These are phyloP conservation scores for Suhomyces bokatorum DNA, from an alignment of 1,139 yeast genomes.

Conservation along the genomic window DNA sequence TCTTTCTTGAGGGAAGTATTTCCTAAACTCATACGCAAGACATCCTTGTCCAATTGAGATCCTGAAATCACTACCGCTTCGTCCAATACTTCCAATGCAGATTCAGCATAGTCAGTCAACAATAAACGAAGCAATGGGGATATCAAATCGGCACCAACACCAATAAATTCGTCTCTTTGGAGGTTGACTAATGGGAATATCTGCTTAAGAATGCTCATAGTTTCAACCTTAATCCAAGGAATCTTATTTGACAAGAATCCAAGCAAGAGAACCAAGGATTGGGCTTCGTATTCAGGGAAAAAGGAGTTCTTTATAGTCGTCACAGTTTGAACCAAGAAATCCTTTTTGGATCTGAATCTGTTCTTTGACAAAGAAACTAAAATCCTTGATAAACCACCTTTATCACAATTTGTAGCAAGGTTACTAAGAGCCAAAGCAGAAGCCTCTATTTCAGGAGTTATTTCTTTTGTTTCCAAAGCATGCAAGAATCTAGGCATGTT, in stretches of 20 bases:
- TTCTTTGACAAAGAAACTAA: slow-evolving; percentile 74
- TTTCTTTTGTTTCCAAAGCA: slow-evolving; percentile 62
- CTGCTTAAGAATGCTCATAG: slow-evolving; percentile 71
- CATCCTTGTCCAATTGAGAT: slow-evolving; percentile 86
- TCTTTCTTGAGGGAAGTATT: slow-evolving; percentile 75
- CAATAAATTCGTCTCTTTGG: slow-evolving; percentile 74
- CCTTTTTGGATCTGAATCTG: slow-evolving; percentile 84
- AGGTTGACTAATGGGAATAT: slow-evolving; percentile 78
- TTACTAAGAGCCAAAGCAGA: slow-evolving; percentile 59
- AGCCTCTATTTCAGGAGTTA: slow-evolving; percentile 52
- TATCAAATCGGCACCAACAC: slow-evolving; percentile 92
- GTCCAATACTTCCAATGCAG: slow-evolving; percentile 86
- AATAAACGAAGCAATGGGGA: slow-evolving; percentile 83
- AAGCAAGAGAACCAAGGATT: slow-evolving; percentile 68
- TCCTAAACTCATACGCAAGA: slow-evolving; percentile 88
- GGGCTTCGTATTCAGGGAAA: slow-evolving; percentile 76
- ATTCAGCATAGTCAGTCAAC: slow-evolving; percentile 83
- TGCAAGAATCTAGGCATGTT: slow-evolving; percentile 84
- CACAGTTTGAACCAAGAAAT: slow-evolving; percentile 79
- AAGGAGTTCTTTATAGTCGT: slow-evolving; percentile 65
- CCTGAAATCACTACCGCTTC: slow-evolving; percentile 86
- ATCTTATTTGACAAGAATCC: slow-evolving; percentile 77
- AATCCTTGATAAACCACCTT: slow-evolving; percentile 68
- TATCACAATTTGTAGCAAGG: slow-evolving; percentile 60
- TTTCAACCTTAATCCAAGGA: slow-evolving; percentile 77